phyloP scores from a whole-genome alignment of 495 filamentous ascomycete genomes.

The Annulohypoxylon bovei region DNA sequence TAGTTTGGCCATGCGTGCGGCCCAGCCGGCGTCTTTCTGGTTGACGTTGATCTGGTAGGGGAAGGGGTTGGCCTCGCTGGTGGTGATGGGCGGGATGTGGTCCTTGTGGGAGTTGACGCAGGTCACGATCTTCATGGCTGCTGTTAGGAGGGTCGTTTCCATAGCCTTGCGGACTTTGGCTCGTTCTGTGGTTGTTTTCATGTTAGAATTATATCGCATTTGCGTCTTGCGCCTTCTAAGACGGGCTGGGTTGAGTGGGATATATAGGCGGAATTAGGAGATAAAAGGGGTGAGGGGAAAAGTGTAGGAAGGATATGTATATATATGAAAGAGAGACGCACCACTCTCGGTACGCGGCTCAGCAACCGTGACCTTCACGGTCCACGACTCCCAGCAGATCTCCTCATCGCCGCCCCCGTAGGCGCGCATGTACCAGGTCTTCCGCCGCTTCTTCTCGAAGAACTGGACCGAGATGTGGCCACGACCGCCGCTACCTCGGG shows the following conservation, averaged over 20 bases:
- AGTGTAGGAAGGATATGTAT: too few species aligned
- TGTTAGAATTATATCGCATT: background rate
- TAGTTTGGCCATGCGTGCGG: slow-evolving; percentile 81
- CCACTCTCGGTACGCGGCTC: slow-evolving; percentile 89
- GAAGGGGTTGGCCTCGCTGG: slow-evolving; percentile 91
- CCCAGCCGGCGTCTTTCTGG: slow-evolving; percentile 80
- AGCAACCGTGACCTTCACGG: slow-evolving; percentile 87
- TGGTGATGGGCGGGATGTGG: slow-evolving; percentile 97
- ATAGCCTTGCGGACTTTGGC: slow-evolving; percentile 88
- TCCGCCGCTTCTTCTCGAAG: slow-evolving; percentile 89
- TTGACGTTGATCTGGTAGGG: slow-evolving; percentile 92
- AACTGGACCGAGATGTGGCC: slow-evolving; percentile 90
- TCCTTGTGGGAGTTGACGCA: slow-evolving; percentile 89
- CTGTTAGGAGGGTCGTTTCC: slow-evolving; percentile 83
- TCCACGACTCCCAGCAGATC: slow-evolving; percentile 97
- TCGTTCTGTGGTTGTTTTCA: slow-evolving; percentile 66
- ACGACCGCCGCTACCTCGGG: slow-evolving; percentile 61
- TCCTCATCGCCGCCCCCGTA: slow-evolving; percentile 88
- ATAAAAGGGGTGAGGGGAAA: background rate
- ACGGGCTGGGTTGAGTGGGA: background rate
- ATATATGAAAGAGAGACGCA: slow-evolving; percentile 63
- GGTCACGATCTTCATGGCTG: slow-evolving; percentile 85
- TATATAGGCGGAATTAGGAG: background rate
- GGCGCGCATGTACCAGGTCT: slow-evolving; percentile 80
- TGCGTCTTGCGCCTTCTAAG: background rate